phyloP scores from a whole-genome alignment of 257 asterid species.

The Capsicum chinense region DNA sequence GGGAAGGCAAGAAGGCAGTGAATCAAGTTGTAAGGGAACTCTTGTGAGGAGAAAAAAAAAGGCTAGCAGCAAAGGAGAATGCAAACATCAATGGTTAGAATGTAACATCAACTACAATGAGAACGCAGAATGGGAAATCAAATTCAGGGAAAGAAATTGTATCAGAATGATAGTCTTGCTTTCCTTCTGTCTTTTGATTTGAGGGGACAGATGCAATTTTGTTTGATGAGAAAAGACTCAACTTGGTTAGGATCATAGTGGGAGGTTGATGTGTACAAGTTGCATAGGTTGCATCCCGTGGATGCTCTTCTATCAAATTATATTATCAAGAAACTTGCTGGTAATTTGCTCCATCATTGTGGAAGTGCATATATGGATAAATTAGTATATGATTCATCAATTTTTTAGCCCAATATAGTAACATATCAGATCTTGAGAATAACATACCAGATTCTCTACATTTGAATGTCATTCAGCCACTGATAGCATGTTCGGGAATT shows the following conservation, averaged over 20 bases:
- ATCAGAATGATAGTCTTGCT: neutral
- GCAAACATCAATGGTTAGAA: neutral
- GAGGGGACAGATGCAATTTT: neutral
- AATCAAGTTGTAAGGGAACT: neutral
- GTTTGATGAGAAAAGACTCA: neutral
- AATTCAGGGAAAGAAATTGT: slow-evolving; percentile 3
- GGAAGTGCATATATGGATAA: neutral
- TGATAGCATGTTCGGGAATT: neutral
- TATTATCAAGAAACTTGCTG: neutral
- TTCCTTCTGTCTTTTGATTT: slow-evolving; percentile 7
- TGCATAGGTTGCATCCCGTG: neutral
- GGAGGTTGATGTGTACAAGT: neutral
- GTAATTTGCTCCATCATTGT: neutral
- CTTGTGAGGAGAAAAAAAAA: neutral
- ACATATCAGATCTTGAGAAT: neutral
- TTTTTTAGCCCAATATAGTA: neutral
- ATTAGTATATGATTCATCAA: neutral
- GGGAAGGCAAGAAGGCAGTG: slow-evolving; percentile 11
- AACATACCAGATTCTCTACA: neutral
- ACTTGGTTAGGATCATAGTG: neutral
- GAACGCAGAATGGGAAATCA: neutral
- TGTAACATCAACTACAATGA: neutral
- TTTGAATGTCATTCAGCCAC: neutral
- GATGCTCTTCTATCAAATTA: neutral
- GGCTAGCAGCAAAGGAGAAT: neutral